Base-by-base conservation (phyloP, 169 alveolate genomes). In the Plasmodium gaboni region DNA sequence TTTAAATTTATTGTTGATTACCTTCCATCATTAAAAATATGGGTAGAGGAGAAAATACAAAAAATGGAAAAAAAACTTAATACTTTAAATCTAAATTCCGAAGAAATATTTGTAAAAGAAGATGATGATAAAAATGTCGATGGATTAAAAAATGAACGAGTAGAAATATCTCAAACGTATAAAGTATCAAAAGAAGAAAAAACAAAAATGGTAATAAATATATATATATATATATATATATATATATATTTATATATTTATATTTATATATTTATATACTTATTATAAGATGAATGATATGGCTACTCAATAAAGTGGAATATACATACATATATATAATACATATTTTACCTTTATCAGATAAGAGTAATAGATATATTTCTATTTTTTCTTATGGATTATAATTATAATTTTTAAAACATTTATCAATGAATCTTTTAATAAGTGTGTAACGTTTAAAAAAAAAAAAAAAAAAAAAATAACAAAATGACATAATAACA, bases 121-220 rank as follows among this genome's bases (percentile, higher is more conserved):
- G 19, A 5, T 22, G 17, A 22, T 38, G 72, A 12, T 2, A 10
- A 48, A 28, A 60, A 70, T 19, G 22, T 74, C 26, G n/a, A 24
- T 9, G 22, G 13, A 61, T 42, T 61, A 53, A 46, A 42, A 50
- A 65, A 28, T 15, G 32, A 19, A 60, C 12, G 67, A 32, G 53
- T 28, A 55, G 24, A 80, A 28, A 24, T 60, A 22, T 32, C 17
- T 42, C 67, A 38, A 19, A n/a, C 74, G 38, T 51, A 46, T 19
- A 80, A 68, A 38, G 51, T 80, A 67, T 55, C 67, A 80, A 80
- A 67, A 80, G 57, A 61, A 57, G 73, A 67, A 67, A 28, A 15
- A 8, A 71, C n/a, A 7, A 69, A 69, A 44, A 17, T 44, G 48
- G 24, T 44, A 28, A 65, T 65, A 13, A 38, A 26, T 13, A 65